These are phyloP conservation scores for Penicillium manginii DNA, from an alignment of 495 filamentous ascomycete genomes.

Conservation along the genomic window DNA sequence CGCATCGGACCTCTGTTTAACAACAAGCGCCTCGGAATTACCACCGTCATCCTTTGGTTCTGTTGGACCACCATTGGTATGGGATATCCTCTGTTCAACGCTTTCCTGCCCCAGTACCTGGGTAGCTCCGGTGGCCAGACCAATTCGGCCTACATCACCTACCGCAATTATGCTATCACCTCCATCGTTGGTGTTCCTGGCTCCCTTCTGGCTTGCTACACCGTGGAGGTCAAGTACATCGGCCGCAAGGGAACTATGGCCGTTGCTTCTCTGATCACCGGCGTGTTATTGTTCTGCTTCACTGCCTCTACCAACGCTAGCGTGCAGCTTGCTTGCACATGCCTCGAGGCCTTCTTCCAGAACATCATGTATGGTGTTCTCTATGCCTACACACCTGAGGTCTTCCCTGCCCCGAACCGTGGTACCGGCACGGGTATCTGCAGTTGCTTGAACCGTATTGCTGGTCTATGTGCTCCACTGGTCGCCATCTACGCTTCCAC, in stretches of 20 bases:
- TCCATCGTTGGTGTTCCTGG: conserved; percentile 62
- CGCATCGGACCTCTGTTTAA: conserved; percentile 58
- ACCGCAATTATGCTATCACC: conserved; percentile 65
- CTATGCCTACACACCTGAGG: conserved; percentile 64
- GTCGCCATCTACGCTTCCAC: conserved; percentile 55
- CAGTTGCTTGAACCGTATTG: conserved; percentile 59
- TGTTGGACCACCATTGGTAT: conserved; percentile 62
- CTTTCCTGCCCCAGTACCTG: conserved; percentile 63
- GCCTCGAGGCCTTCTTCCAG: conserved; percentile 62
- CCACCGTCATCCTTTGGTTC: conserved; percentile 57
- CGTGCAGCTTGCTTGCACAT: conserved; percentile 55
- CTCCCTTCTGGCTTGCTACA: conserved; percentile 56
- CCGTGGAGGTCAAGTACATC: conserved; percentile 60
- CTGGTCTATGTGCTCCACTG: conserved; percentile 61
- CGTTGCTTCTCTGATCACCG: conserved; percentile 55
- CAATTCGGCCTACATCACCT: conserved; percentile 51
- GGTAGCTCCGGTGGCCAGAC: conserved; percentile 39
- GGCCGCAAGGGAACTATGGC: conserved; percentile 65
- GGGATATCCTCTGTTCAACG: conserved; percentile 63
- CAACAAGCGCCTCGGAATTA: conserved; percentile 52
- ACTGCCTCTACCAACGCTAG: conserved; percentile 52
- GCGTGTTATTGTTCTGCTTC: conserved; percentile 62
- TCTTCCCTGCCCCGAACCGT: conserved; percentile 61
- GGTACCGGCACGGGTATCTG: conserved; percentile 63
- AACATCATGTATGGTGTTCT: conserved; percentile 68